Evolutionary conservation across 2,329 filamentous ascomycete species (phyloP).

Genomic region (Penicillium sp.): DNA sequence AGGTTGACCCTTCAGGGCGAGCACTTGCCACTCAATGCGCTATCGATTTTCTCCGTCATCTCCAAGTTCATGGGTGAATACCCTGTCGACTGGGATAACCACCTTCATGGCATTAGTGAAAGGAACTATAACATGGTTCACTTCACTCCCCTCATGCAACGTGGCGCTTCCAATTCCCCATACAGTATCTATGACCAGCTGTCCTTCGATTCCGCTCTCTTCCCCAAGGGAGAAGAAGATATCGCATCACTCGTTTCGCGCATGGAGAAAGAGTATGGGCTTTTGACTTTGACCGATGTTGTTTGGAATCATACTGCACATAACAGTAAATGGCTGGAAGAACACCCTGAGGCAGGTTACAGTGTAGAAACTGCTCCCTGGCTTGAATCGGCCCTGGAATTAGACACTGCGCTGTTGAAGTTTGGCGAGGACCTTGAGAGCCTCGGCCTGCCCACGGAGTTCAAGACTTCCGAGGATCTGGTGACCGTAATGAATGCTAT

Average conservation of each 20-base stretch:
- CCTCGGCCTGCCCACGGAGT: conserved; percentile 73
- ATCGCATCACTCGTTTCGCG: conserved; percentile 73
- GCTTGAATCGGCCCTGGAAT: conserved; percentile 66
- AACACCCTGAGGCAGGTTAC: conserved; percentile 94
- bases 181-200: conserved; percentile 97
- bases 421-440: conserved; percentile 64
- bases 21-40: conserved; percentile 77
- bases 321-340: conserved; percentile 90
- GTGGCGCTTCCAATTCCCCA: conserved; percentile 89
- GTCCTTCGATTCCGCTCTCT: conserved; percentile 77
- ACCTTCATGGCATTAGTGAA: conserved; percentile 82
- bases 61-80: conserved; percentile 98
- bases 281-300: conserved; percentile 90
- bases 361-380: conserved; percentile 86
- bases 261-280: conserved; percentile 80
- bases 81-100: conserved; percentile 84
- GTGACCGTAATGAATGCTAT: conserved; percentile 79
- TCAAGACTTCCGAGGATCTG: conserved; percentile 72
- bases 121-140: conserved; percentile 99
- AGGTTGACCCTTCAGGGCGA: conserved; percentile 72
- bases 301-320: conserved; percentile 98
- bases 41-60: conserved; percentile 90
- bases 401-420: conserved; percentile 73
- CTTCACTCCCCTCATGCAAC: conserved; percentile 89
- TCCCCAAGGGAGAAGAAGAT: conserved; percentile 83